Evolutionary conservation across 768 basidiomycete genomes (phyloP), one percentile per base, ranked within the genome.

Genomic region (Agaricus subrufescens): DNA sequence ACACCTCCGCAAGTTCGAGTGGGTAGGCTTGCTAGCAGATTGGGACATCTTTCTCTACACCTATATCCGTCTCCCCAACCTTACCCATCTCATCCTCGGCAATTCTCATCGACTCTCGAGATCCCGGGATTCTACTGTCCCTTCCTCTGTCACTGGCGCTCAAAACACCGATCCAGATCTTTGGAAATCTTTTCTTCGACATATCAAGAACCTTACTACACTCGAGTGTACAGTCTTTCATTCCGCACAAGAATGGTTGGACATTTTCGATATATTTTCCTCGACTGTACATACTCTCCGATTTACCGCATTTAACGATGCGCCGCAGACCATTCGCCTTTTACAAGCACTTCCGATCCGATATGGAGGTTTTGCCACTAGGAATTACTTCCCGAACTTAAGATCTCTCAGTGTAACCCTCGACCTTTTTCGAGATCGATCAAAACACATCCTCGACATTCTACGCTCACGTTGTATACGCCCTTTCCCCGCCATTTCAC

Each of bases 1-100:
- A 5, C 44, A 45, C 3, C 37, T 57, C 23, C 29, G 48, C 6
- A 54, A 60, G 14, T 60, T 56, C 40, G 56, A 60, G 15, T 54
- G 53, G 53, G 19, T 47, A 14, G 53, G 53, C 19, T 15, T 34
- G 0, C 26, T 54, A 25, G 46, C 27, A 1, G 46, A 46, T 1
- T 54, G 53, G 53, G 54, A 49, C 11, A 26, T 49, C 3, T 49
- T 56, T 25, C 39, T 56, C 3, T 56, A 56, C 25, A 43, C 54
- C 12, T 34, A 43, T 15, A 40, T 56, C 31, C 29, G 39, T 19
- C 19, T 56, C n/a, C 54, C 46, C 1, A 48, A 56, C 34, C 29
- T 49, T 15, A 46, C 12, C 1, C 47, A 43, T 25, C 10, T 56
- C 10, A 30, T 37, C 5, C 25, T 56, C 4, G 54, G 46, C 5